Conservation (phyloP, 2,329 filamentous ascomycete genomes). For the Penicillium frequentans region DNA sequence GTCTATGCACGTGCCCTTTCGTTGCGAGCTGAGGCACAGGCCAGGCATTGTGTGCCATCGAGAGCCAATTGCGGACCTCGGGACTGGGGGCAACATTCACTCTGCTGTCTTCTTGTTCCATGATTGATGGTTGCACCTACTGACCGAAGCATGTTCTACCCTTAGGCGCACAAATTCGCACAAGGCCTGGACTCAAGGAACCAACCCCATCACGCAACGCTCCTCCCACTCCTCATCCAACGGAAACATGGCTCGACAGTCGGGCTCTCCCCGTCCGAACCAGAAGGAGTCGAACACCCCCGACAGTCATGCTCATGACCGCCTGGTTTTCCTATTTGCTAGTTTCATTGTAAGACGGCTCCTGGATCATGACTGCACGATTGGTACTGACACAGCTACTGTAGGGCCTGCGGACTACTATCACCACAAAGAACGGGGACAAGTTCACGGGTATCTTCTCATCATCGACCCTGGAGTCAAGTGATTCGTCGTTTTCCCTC, state of each 20-base stretch:
- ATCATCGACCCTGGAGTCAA: slow-evolving; percentile 53
- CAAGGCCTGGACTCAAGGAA: slow-evolving; percentile 62
- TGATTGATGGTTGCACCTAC: slow-evolving; percentile 12
- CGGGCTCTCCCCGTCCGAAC: slow-evolving; percentile 38
- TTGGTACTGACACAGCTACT: slow-evolving; percentile 13
- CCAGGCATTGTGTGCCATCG: slow-evolving; percentile 13
- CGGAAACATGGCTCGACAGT: slow-evolving; percentile 50
- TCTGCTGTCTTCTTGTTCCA: slow-evolving; percentile 1
- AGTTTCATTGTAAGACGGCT: slow-evolving; percentile 56
- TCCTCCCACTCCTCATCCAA: slow-evolving; percentile 53
- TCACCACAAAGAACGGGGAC: slow-evolving; percentile 62
- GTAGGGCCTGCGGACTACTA: slow-evolving; percentile 56
- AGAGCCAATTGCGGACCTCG: slow-evolving; percentile 18
- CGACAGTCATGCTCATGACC: slow-evolving; percentile 61
- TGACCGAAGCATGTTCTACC: slow-evolving; percentile 21
- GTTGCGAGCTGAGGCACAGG: slow-evolving; percentile 8
- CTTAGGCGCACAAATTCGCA: slow-evolving; percentile 54
- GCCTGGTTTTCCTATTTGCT: slow-evolving; percentile 59
- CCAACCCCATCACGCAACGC: slow-evolving; percentile 62
- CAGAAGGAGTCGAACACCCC: slow-evolving; percentile 53
- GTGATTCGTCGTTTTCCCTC: slow-evolving; percentile 57
- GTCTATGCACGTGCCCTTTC: slow-evolving; percentile 15
- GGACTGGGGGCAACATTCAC: slow-evolving; percentile 2
- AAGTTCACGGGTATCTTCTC: slow-evolving; percentile 63
- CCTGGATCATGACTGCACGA: background rate